phyloP scores from a whole-genome alignment of 2,329 filamentous ascomycete species.

The Cyphellophora europaea region DNA sequence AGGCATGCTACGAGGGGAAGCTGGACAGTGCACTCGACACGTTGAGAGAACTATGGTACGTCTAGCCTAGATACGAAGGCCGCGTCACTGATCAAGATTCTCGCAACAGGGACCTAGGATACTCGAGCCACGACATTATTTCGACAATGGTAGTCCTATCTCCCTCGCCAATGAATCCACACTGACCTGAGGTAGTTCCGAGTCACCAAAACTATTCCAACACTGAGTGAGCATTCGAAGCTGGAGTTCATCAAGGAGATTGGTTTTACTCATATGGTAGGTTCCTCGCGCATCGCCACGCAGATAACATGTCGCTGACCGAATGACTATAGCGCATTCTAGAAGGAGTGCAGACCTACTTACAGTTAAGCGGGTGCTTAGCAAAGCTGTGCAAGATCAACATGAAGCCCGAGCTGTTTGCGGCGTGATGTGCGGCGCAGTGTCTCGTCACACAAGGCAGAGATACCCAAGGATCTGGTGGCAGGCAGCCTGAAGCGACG shows the following conservation, averaged over 20 bases:
- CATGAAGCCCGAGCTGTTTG: constrained; percentile 83
- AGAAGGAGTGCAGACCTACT: constrained; percentile 90
- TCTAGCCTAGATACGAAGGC: constrained; percentile 2
- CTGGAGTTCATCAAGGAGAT: constrained; percentile 98
- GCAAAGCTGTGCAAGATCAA: constrained; percentile 89
- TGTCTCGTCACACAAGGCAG: too few relatives aligned
- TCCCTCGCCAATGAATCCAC: too few relatives aligned
- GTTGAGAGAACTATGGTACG: constrained; percentile 77
- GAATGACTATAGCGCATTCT: too few relatives aligned
- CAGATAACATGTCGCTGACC: too few relatives aligned
- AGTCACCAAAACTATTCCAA: constrained; percentile 91
- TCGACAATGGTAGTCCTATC: too few relatives aligned
- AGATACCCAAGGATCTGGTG: too few relatives aligned
- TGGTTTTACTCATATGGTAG: constrained; percentile 98
- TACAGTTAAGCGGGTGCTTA: constrained; percentile 88
- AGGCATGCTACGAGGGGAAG: constrained; percentile 87
- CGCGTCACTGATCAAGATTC: constrained; percentile 7
- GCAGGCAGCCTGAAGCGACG: too few relatives aligned
- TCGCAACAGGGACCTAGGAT: constrained; percentile 61
- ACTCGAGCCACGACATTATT: constrained; percentile 98
- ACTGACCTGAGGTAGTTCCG: too few relatives aligned
- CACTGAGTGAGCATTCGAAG: constrained; percentile 86
- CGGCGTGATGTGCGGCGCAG: constrained; percentile 15
- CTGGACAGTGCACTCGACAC: constrained; percentile 79
- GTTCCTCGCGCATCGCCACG: too few relatives aligned